Base-by-base conservation (phyloP, 1,284 basidiomycete species). In the Ceratobasidium sp. region DNA sequence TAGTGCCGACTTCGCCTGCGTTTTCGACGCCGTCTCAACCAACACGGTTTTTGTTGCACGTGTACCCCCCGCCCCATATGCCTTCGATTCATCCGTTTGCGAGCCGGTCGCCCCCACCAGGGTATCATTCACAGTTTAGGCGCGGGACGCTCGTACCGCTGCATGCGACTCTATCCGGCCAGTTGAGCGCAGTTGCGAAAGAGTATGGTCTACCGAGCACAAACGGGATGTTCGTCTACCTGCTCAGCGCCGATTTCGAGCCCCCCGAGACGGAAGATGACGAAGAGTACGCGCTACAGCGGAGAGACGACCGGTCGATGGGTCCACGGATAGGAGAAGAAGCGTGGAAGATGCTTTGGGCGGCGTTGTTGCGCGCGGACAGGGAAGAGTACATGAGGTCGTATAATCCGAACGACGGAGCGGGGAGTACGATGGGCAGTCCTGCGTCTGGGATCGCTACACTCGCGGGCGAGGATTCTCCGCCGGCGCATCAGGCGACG, bases 131-230 rank as follows among this genome's bases (percentile, higher is more conserved):
- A 12, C 92, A 94, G 75, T 94, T 94, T 81, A 88, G 89, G n/a
- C 89, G 94, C 51, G 94, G 94, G 15, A 90, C 90, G 26, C 88
- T 95, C 20, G 90, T 95, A 6, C 91, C 94, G 1, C 87, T 95
- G 0, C 89, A 94, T 82, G 86, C 93, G 12, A 92, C 90, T 0
- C 85, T 95, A 3, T 91, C 93, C 77, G 88, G 90, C 1, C 94
- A 95, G 82, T 86, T 95, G 6, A 86, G 87, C 58, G 92, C 93
- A n/a, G 95, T 95, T 73, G 93, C 95, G n/a, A 91, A 91, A 83
- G 95, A 96, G 85, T 96, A 95, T 83, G 93, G 93, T 10, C 87
- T 96, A 15, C 95, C 95, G 0, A 95, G 93, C 81, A 93, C 93
- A 0, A 85, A 89, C 18, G 95, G 95, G 18, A 86, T 96, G 75